These are phyloP conservation scores for Saturnispora saitoi DNA, from an alignment of 805 yeast species.

Conservation along the genomic window DNA sequence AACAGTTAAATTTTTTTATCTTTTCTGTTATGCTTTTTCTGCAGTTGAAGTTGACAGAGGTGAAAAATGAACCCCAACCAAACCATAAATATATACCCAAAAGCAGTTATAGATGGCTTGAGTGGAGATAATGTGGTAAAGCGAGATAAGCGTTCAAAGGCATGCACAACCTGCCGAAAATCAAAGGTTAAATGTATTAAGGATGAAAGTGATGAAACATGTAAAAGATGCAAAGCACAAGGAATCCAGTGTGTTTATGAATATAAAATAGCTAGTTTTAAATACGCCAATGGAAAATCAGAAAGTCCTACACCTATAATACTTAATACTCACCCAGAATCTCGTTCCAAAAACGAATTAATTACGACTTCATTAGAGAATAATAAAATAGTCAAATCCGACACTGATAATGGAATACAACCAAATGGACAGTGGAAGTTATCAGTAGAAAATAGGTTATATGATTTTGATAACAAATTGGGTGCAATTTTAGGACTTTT, in stretches of 20 bases:
- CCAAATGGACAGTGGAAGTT: slow-evolving; percentile 24
- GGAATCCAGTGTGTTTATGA: slow-evolving; percentile 51
- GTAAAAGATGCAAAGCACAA: slow-evolving; percentile 47
- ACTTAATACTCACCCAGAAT: background rate
- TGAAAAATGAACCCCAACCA: background rate
- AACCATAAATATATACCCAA: background rate
- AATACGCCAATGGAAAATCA: slow-evolving; percentile 23
- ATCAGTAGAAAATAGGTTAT: slow-evolving; percentile 32
- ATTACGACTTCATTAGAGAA: background rate
- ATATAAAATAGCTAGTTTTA: slow-evolving; percentile 40
- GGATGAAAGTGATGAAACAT: slow-evolving; percentile 36
- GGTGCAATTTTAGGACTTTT: slow-evolving; percentile 31
- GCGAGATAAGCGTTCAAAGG: slow-evolving; percentile 29
- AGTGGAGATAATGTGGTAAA: background rate
- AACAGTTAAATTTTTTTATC: no score
- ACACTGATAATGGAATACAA: background rate
- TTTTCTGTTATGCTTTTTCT: background rate
- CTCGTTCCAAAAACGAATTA: background rate
- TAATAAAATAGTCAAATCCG: background rate
- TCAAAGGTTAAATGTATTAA: slow-evolving; percentile 58
- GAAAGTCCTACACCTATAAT: background rate
- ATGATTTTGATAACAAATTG: slow-evolving; percentile 32
- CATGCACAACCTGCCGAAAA: slow-evolving; percentile 55
- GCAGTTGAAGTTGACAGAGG: background rate
- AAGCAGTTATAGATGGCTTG: background rate